phyloP scores from a whole-genome alignment of 1,139 yeast genomes.

The Protomyces arabidopsidicola region DNA sequence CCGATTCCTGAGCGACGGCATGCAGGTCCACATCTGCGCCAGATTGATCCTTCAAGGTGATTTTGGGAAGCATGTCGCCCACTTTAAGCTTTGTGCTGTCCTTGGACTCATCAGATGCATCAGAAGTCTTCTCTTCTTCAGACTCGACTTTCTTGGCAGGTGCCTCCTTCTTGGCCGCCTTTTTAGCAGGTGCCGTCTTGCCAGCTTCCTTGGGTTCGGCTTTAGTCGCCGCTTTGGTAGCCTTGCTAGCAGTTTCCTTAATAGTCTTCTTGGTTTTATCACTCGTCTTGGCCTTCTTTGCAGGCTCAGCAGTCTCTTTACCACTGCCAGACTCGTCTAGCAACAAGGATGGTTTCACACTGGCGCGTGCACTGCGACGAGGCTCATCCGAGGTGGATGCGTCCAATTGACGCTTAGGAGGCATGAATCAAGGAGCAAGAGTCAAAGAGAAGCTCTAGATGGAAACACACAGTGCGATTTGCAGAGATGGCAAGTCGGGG shows the following conservation, averaged over 20 bases:
- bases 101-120: background rate
- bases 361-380: slow-evolving; percentile 8
- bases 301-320: background rate
- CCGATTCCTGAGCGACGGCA: slow-evolving; percentile 48
- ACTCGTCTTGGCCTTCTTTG: background rate
- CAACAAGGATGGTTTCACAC: background rate
- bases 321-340: slow-evolving; percentile 1
- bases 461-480: background rate
- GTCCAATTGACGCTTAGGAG: slow-evolving; percentile 6
- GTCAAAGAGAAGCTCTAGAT: background rate
- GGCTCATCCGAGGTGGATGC: slow-evolving; percentile 5
- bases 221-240: background rate
- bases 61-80: slow-evolving; percentile 68
- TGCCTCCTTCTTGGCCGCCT: background rate
- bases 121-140: background rate
- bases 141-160: background rate
- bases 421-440: background rate
- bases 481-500: too few species aligned
- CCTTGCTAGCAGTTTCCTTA: background rate
- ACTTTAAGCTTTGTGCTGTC: slow-evolving; percentile 42
- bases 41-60: slow-evolving; percentile 60
- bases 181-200: background rate
- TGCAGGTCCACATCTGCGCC: slow-evolving; percentile 50
- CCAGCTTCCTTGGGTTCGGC: background rate
- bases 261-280: background rate